Evolutionary conservation across 306 rosid species (phyloP).

Genomic region (Calophaca sinica): DNA sequence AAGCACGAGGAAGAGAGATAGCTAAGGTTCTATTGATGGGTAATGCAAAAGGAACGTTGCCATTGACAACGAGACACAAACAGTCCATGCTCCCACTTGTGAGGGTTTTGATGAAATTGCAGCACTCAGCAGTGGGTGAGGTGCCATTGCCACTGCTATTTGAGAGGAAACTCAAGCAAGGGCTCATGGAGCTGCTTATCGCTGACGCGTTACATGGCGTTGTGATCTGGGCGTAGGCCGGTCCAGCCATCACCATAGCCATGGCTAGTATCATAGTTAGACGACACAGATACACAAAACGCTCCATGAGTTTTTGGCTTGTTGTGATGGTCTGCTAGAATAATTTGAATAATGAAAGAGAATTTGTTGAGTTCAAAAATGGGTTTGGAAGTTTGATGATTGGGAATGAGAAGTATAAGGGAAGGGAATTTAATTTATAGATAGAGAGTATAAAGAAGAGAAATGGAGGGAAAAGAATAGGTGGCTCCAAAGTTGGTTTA

Average conservation of each 20-base stretch:
- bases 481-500: conserved; percentile 62
- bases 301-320: conserved; percentile 46
- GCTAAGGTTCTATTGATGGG: conserved; percentile 83
- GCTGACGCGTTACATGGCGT: conserved; percentile 67
- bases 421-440: conserved; percentile 66
- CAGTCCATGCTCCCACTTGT: conserved; percentile 71
- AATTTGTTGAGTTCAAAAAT: neutral
- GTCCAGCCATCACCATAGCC: conserved; percentile 46
- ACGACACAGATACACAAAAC: conserved; percentile 8
- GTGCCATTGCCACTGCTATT: conserved; percentile 69
- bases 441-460: conserved; percentile 7
- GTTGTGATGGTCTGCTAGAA: no score
- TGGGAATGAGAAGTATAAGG: conserved; percentile 34
- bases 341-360: conserved; percentile 2
- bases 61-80: conserved; percentile 73
- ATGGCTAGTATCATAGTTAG: conserved; percentile 44
- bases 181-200: conserved; percentile 54
- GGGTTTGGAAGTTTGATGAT: neutral
- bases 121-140: conserved; percentile 72
- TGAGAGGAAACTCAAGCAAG: conserved; percentile 73
- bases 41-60: conserved; percentile 65
- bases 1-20: conserved; percentile 93
- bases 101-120: conserved; percentile 66
- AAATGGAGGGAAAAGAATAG: conserved; percentile 35
- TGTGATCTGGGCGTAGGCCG: conserved; percentile 55